These are phyloP conservation scores for Colletotrichum melonis DNA, from an alignment of 2,329 filamentous ascomycete genomes.

Conservation along the genomic window DNA sequence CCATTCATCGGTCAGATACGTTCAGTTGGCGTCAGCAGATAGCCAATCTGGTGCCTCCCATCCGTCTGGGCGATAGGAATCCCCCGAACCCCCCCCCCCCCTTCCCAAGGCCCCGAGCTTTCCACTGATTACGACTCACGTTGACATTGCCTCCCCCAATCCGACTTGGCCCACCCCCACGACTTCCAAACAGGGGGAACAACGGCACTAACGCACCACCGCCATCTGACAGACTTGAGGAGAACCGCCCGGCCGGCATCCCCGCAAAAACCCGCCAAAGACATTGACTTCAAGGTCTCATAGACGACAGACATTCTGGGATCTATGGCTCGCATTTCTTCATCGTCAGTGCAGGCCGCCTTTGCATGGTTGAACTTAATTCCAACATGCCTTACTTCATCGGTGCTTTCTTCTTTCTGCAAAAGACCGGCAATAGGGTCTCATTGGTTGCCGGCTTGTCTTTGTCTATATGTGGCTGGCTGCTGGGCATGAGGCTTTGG, in stretches of 20 bases:
- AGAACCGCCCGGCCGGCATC: background rate
- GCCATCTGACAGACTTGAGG: background rate
- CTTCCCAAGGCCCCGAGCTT: no score
- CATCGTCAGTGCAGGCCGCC: no score
- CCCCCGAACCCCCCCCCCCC: background rate
- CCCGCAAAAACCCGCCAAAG: background rate
- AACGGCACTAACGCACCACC: background rate
- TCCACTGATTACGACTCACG: background rate
- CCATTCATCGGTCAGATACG: slow-evolving; percentile 8
- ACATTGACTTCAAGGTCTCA: background rate
- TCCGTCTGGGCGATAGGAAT: background rate
- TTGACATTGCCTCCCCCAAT: background rate
- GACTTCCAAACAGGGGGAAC: background rate
- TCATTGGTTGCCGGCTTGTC: background rate
- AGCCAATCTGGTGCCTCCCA: background rate
- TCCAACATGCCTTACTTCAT: no score
- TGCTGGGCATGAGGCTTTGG: no score
- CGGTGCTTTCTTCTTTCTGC: no score
- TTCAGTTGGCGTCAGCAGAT: background rate
- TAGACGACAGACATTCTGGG: background rate
- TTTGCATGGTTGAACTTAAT: no score
- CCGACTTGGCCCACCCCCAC: background rate
- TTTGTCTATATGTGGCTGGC: background rate
- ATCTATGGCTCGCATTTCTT: background rate
- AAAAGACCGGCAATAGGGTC: background rate